Conservation (phyloP, 2,329 filamentous ascomycete genomes). For the Clonostachys solani region DNA sequence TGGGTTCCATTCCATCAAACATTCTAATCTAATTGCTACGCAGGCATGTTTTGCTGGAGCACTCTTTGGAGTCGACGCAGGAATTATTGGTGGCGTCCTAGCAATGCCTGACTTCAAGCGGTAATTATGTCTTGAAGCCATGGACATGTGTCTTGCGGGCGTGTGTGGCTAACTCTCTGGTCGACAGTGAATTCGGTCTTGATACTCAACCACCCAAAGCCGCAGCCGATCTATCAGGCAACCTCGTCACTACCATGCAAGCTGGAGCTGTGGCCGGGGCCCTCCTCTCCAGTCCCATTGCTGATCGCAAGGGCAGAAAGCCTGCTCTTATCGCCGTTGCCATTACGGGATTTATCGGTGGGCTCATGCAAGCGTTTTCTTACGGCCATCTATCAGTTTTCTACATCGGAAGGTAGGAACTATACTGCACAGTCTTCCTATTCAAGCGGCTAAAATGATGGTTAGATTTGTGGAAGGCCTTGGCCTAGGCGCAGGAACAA, state of each 20-base stretch:
- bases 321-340: slow-evolving; percentile 18
- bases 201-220: slow-evolving; percentile 4
- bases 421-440: not conserved
- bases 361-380: slow-evolving; percentile 20
- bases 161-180: not conserved
- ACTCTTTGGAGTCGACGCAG: slow-evolving; percentile 17
- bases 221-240: slow-evolving; percentile 13
- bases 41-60: slow-evolving; percentile 8
- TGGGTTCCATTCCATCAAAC: not conserved
- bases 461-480: slow-evolving; percentile 47
- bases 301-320: slow-evolving; percentile 22
- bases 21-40: not conserved
- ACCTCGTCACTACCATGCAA: slow-evolving; percentile 20
- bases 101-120: slow-evolving; percentile 17
- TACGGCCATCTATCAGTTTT: slow-evolving; percentile 19
- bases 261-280: slow-evolving; percentile 16
- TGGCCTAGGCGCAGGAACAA: slow-evolving; percentile 44
- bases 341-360: slow-evolving; percentile 19
- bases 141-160: too few relatives aligned
- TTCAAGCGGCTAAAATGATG: not conserved
- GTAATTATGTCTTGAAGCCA: not conserved
- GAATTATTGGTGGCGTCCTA: slow-evolving; percentile 19
- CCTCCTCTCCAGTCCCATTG: slow-evolving; percentile 12
- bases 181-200: slow-evolving; percentile 14
- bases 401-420: slow-evolving; percentile 16